A percentile compares a stretch with the other conserved stretches of the same genome.
Conservation (phyloP, 116 monocot species). For the Papilionanthe hybrid region DNA sequence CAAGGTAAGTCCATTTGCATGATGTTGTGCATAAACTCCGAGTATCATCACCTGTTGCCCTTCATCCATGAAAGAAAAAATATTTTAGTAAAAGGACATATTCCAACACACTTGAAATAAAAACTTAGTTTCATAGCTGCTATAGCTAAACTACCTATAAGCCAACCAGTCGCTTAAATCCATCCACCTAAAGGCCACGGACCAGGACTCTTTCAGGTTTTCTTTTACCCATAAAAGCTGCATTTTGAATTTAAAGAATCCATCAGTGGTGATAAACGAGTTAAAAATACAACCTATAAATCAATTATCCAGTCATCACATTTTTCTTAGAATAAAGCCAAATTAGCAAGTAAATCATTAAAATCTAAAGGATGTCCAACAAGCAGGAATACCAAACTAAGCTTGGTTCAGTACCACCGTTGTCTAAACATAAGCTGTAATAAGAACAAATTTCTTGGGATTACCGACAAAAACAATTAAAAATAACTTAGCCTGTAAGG, state of each 20-base stretch:
- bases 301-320: background rate
- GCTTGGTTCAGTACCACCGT: background rate
- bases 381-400: background rate
- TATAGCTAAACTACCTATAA: conserved; percentile 51
- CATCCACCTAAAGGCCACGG: conserved; percentile 95
- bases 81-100: background rate
- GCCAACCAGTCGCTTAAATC: conserved; percentile 98
- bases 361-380: background rate
- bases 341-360: background rate
- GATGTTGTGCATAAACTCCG: conserved; percentile 91
- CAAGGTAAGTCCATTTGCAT: conserved; percentile 98
- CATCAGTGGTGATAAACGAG: background rate
- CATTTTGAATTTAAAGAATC: conserved; percentile 11
- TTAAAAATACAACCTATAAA: background rate
- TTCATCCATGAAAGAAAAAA: conserved; percentile 14
- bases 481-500: background rate
- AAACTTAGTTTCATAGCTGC: background rate
- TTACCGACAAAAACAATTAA: background rate
- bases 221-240: conserved; percentile 99
- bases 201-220: conserved; percentile 97
- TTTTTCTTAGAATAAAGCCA: background rate
- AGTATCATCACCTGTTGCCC: conserved; percentile 98
- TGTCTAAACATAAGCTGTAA: background rate
- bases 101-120: background rate
- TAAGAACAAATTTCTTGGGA: background rate